Base-by-base conservation (phyloP, 2,329 filamentous ascomycete species). In the Pestalotiopsis sp. region DNA sequence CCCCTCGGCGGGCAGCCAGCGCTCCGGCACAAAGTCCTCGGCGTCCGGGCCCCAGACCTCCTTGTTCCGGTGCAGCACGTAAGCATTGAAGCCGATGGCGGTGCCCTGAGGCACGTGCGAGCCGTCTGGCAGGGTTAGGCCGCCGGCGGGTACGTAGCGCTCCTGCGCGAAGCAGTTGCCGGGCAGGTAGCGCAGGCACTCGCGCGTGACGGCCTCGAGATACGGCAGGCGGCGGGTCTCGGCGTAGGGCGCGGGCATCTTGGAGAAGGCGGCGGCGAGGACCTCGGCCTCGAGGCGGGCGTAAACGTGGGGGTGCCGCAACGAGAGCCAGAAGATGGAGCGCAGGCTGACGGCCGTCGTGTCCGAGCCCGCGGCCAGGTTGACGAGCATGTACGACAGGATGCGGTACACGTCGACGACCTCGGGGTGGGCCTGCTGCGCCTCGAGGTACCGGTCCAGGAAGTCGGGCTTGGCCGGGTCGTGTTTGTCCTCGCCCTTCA, bases 161-260 rank as follows among this genome's bases (percentile, higher is more conserved):
- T 84, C 81, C 1, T 85, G 75, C 1, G 80, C 69, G 66, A 82
- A 76, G 3, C 78, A 80, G 9, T 83, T 75, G 1, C 77, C 77
- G 1, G 83, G 81, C 66, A 84, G 80, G 0, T 85, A 71, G 6
- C 84, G 79, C 70, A 82, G 76, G 1, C 79, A 78, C 73, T 87
- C 85, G 39, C 80, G 81, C 23, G 86, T 77, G 3, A 84, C 80
- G 1, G 84, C 82, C 49, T 79, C 75, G 13, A 85, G 77, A 69
- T 84, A 79, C 67, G 68, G 70, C 66, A 70, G 73, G 67, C 41
- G 71, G 52, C 25, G 73, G 55, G 71, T 31, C 11, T 66, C 41
- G 14, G 52, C 49, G 36, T 59, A 70, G 71, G 13, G 41, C 2
- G 72, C 65, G 4, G 71, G 69, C 13, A 49, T 71, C 57, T 14